Base-by-base conservation (phyloP, 345 rosid genomes). In the Salix udensis region DNA sequence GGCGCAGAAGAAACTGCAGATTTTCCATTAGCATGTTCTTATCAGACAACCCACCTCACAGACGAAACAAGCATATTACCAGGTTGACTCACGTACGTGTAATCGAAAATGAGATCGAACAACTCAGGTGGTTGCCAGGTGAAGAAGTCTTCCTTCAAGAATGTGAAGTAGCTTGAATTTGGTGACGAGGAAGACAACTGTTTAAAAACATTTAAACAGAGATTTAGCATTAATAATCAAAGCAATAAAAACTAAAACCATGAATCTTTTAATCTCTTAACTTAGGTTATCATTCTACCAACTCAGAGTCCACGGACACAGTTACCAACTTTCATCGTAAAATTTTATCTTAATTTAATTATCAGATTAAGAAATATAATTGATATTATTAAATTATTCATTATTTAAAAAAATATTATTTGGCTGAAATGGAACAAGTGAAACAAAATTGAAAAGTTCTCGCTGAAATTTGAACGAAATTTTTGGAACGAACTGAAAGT, bases 1-100 rank as follows among this genome's bases (percentile, higher is more conserved):
- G 60, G 97, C 97, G 83, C 94, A 92, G 72, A 92, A 92, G 87
- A 94, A 94, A 76, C 98, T 94, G 91, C 68, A 71, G 14, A 69
- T 73, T 46, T 50, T 80, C 7, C 15, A 12, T 15, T 5, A 36
- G 3, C 40, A 46, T 34, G 68, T 40, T 42, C 24, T 4, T 46
- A 46, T 46, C 52, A 46, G 18, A 12, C 18, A 23, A 34, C 37
- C 36, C 4, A 13, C 26, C 9, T 61, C 26, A 18, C n/a, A 39
- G 16, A 26, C 18, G 3, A 62, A 73, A 73, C 19, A 42, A 52
- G n/a, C 7, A 12, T n/a, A 23, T 26, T 12, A 26, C 69, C 31
- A 64, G 67, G 67, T 19, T 39, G 3, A 85, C 97, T 84, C 84
- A 93, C 97, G 95, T 93, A 93, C 97, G 95, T 93, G 58, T 93